Evolutionary conservation across 177 flowering plant species (phyloP).

Genomic region (Tripterygium wilfordii): DNA sequence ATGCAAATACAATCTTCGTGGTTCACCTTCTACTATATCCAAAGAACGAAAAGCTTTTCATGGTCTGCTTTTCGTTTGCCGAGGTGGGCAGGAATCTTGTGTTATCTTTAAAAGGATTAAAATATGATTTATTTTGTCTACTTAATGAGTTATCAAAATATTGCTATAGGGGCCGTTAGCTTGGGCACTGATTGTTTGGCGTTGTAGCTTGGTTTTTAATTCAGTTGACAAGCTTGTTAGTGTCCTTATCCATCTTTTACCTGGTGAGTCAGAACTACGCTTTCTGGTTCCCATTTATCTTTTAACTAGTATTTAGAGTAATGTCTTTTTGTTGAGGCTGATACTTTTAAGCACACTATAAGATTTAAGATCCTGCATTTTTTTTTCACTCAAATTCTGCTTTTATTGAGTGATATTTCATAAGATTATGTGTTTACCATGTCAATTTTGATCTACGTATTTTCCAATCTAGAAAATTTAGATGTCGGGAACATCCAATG

Average conservation of each 20-base stretch:
- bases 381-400: too few relatives aligned
- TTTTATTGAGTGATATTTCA: too few relatives aligned
- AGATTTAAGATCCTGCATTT: too few relatives aligned
- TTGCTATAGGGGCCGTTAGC: conserved; percentile 87
- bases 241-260: conserved; percentile 92
- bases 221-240: conserved; percentile 90
- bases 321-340: not conserved
- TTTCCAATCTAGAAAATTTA: too few relatives aligned
- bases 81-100: conserved; percentile 54
- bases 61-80: conserved; percentile 98
- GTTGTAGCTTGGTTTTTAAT: conserved; percentile 95
- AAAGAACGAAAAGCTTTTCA: conserved; percentile 89
- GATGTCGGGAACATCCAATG: too few relatives aligned
- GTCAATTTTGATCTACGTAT: too few relatives aligned
- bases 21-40: conserved; percentile 78
- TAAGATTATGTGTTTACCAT: too few relatives aligned
- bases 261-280: conserved; percentile 90
- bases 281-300: conserved; percentile 2
- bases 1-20: conserved; percentile 93
- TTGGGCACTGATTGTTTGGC: conserved; percentile 97
- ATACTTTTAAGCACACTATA: too few relatives aligned
- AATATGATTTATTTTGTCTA: not conserved
- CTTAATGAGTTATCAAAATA: conserved; percentile 3
- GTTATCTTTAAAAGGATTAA: too few relatives aligned
- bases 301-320: not conserved